These are phyloP conservation scores for Claviceps pusilla DNA, from an alignment of 2,329 filamentous ascomycete species.

Conservation along the genomic window DNA sequence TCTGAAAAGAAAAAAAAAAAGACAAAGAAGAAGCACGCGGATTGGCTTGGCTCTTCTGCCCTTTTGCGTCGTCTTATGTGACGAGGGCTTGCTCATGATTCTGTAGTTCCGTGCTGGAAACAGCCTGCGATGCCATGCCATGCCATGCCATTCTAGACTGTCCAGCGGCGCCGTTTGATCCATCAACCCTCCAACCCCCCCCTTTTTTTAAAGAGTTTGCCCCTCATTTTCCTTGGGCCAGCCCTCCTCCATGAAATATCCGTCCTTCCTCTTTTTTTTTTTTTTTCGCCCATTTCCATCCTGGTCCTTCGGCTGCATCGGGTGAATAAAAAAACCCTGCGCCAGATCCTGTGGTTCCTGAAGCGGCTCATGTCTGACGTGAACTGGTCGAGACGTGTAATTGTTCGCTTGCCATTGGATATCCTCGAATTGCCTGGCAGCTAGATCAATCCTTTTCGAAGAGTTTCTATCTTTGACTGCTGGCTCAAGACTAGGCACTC, in stretches of 20 bases:
- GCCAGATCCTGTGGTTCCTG: not conserved
- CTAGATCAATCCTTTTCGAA: not conserved
- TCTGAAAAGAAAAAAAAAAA: no score
- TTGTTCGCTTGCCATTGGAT: not conserved
- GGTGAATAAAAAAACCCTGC: not conserved
- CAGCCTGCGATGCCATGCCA: no score
- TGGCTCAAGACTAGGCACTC: not conserved
- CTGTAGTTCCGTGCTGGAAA: no score
- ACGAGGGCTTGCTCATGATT: no score
- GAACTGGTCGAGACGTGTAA: not conserved
- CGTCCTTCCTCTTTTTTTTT: no score
- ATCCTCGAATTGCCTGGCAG: not conserved
- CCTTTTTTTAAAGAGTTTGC: not conserved
- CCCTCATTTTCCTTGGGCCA: not conserved
- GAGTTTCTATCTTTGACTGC: not conserved
- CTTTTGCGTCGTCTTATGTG: no score
- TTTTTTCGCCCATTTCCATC: not conserved
- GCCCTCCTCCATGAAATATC: not conserved
- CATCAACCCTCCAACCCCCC: no score
- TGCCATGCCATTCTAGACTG: no score
- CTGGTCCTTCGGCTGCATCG: constrained; percentile 1
- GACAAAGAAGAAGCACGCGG: no score
- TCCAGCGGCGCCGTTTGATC: no score
- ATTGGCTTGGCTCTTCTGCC: no score
- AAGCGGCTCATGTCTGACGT: not conserved